phyloP scores from a whole-genome alignment of 2,329 filamentous ascomycete genomes.

The Colletotrichum kahawae region DNA sequence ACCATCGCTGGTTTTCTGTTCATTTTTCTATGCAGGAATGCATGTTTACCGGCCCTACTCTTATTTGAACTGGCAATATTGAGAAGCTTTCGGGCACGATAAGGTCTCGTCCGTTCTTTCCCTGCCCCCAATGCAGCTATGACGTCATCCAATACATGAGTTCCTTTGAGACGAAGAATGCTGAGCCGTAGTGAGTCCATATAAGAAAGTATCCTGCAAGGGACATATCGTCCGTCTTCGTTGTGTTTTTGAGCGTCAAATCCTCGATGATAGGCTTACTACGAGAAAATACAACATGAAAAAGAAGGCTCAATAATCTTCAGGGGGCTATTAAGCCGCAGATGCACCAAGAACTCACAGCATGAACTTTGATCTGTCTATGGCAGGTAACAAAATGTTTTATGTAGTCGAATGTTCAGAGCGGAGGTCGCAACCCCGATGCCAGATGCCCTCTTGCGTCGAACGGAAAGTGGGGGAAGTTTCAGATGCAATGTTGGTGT shows the following conservation, averaged over 20 bases:
- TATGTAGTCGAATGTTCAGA: neutral
- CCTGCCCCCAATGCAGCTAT: too few species aligned
- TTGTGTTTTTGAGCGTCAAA: too few species aligned
- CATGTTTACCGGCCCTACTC: neutral
- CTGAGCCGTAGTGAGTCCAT: too few species aligned
- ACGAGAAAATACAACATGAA: neutral
- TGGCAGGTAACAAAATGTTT: neutral
- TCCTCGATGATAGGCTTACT: neutral
- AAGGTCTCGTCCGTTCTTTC: too few species aligned
- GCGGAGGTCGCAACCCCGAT: neutral
- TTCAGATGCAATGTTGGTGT: neutral
- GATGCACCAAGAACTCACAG: neutral
- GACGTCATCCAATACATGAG: too few species aligned
- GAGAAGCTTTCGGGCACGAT: neutral
- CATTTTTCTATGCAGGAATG: accelerated
- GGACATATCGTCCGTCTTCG: too few species aligned
- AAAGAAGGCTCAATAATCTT: accelerated
- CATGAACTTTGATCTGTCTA: neutral
- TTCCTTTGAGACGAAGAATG: too few species aligned
- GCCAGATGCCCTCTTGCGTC: neutral
- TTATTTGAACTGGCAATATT: neutral
- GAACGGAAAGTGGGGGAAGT: neutral
- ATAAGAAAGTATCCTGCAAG: too few species aligned
- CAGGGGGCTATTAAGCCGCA: neutral
- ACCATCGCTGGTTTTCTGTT: accelerated